Evolutionary conservation across 305 asterid species (phyloP), one percentile per base, ranked within the genome.

Genomic region (Fraxinus greggii): DNA sequence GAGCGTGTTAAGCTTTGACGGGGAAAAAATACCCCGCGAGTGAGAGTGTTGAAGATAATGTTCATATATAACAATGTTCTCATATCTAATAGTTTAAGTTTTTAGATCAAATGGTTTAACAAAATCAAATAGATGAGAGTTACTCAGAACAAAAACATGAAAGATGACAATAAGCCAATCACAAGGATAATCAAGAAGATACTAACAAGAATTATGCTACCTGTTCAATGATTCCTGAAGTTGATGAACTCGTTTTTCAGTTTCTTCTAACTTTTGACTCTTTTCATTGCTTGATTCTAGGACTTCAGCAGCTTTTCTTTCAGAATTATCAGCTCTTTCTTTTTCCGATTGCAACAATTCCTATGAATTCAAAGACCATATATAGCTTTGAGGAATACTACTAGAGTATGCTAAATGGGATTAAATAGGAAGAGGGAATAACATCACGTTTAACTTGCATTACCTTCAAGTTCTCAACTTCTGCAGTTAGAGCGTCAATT

Each of bases 151-250:
- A 77, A 84, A 70, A 56, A 24, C 40, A n/a, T 32, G 23, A 72
- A 33, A 56, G 75, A 54, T 51, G 70, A 81, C 13, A 77, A 15
- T 69, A 69, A 69, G 40, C 75, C 38, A 69, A 69, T 31, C 75
- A 67, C 3, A 69, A 69, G 38, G 75, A 69, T 31, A 13, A 69
- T 69, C 40, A 31, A 29, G 56, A 15, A 56, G 67, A 35, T 45
- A 31, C 79, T 84, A 77, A 83, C 75, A 80, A 82, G 79, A 79
- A 75, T 75, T 78, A 85, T 73, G 79, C 77, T 90, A 94, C 99
- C 98, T 94, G 93, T 84, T 94, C 87, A 94, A 83, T 79, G 98
- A 89, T 83, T 93, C 98, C 92, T 96, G 97, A 86, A 96, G 97
- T 79, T 92, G 94, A 38, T 89, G 89, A 82, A 90, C 95, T 88